These are phyloP conservation scores for Triticum urartu DNA, from an alignment of 176 grass and related monocot genomes.

Conservation along the genomic window DNA sequence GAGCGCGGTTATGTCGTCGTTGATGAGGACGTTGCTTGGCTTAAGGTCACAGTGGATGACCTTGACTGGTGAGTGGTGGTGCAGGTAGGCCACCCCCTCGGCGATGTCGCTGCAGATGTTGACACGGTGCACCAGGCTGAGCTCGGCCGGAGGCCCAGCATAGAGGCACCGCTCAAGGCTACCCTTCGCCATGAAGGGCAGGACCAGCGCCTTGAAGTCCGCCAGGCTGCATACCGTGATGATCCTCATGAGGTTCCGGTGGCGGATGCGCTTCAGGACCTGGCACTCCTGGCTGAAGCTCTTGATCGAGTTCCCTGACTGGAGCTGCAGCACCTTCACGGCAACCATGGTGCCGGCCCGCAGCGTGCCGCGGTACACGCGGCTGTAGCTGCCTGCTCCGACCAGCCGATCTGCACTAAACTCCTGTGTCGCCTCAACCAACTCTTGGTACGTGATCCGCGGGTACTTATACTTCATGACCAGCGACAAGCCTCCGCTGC, in stretches of 20 bases:
- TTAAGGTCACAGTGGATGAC: slow-evolving; percentile 97
- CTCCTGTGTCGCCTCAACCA: too few relatives aligned
- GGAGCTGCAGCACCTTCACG: too few relatives aligned
- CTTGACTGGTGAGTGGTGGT: slow-evolving; percentile 88
- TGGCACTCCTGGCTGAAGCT: slow-evolving; percentile 90
- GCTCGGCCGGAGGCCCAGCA: slow-evolving; percentile 31
- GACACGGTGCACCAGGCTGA: slow-evolving; percentile 74
- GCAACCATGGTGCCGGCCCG: too few relatives aligned
- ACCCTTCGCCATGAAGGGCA: slow-evolving; percentile 93
- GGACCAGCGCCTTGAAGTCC: slow-evolving; percentile 93
- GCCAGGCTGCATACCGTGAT: slow-evolving; percentile 80
- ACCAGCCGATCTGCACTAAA: too few relatives aligned
- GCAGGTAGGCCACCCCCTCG: slow-evolving; percentile 87
- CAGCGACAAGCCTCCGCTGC: too few relatives aligned
- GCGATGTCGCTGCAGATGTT: slow-evolving; percentile 95
- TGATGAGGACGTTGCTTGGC: slow-evolving; percentile 87
- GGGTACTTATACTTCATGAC: too few relatives aligned
- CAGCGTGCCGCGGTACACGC: too few relatives aligned
- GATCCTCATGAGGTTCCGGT: slow-evolving; percentile 93
- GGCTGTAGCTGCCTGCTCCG: too few relatives aligned
- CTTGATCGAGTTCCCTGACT: slow-evolving; percentile 74
- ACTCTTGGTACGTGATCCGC: too few relatives aligned
- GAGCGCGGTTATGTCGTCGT: slow-evolving; percentile 44
- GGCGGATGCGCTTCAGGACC: slow-evolving; percentile 89
- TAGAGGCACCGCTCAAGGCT: slow-evolving; percentile 84